Conservation (phyloP, 805 yeast species). For the Hanseniaspora pseudoguilliermondii region DNA sequence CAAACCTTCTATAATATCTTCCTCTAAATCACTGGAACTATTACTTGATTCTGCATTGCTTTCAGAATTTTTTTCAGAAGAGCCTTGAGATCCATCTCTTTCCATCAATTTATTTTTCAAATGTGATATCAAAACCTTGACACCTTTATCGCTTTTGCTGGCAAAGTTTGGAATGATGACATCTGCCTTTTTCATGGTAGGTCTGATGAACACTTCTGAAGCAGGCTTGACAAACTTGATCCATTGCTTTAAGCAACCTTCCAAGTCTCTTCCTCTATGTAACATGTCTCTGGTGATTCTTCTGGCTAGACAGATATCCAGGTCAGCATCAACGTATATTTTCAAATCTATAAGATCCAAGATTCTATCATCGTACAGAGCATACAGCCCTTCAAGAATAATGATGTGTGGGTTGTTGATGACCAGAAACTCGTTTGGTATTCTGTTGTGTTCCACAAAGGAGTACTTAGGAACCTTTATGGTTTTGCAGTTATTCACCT, state of each 20-base stretch:
- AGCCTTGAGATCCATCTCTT: conserved; percentile 38
- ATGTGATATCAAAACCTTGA: conserved; percentile 66
- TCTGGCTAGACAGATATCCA: conserved; percentile 84
- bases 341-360: conserved; percentile 70
- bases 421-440: conserved; percentile 53
- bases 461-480: conserved; percentile 51
- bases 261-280: conserved; percentile 71
- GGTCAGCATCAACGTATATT: conserved; percentile 84
- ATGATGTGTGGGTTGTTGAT: conserved; percentile 91
- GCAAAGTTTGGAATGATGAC: conserved; percentile 83
- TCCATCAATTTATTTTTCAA: conserved; percentile 54
- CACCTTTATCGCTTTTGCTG: conserved; percentile 61
- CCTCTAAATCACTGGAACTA: conserved; percentile 1
- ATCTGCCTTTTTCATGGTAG: conserved; percentile 71
- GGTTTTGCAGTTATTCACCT: conserved; percentile 53
- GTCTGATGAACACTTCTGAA: conserved; percentile 59
- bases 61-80: neutral
- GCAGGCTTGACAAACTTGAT: conserved; percentile 83
- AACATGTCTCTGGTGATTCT: conserved; percentile 77
- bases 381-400: conserved; percentile 82
- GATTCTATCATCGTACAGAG: conserved; percentile 58
- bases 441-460: conserved; percentile 46
- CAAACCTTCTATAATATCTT: conserved; percentile 13
- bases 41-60: neutral
- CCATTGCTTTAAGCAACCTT: conserved; percentile 83